phyloP scores from a whole-genome alignment of 441 rosid genomes.

The Francoa sonchifolia region DNA sequence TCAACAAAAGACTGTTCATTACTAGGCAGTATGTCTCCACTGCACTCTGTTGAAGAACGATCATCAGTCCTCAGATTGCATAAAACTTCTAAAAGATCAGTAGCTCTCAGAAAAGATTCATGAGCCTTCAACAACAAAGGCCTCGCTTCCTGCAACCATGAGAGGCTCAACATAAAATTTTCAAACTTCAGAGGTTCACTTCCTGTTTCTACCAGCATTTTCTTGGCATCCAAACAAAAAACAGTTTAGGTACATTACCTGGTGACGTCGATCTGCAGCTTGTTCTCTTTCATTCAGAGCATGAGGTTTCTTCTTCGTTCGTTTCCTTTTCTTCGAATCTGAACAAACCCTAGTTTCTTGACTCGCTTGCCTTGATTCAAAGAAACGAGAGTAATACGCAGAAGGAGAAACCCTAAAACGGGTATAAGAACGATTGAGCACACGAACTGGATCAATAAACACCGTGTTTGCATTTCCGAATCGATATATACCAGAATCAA shows the following conservation, averaged over 20 bases:
- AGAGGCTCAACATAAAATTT: not conserved
- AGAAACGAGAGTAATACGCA: constrained; percentile 62
- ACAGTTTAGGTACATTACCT: constrained; percentile 22
- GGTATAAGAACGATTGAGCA: constrained; percentile 45
- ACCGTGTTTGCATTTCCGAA: constrained; percentile 29
- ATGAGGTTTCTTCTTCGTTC: constrained; percentile 29
- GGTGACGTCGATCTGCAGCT: constrained; percentile 60
- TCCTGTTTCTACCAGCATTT: not conserved
- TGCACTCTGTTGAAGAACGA: constrained; percentile 15
- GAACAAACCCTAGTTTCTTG: constrained; percentile 11
- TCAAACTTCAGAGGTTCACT: not conserved
- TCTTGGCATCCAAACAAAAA: constrained; percentile 1
- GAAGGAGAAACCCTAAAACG: constrained; percentile 49
- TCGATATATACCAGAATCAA: constrained; percentile 44
- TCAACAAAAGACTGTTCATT: constrained; percentile 37
- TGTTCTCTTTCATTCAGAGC: constrained; percentile 43
- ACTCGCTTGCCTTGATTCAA: constrained; percentile 21
- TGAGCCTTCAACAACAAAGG: constrained; percentile 39
- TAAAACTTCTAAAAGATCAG: constrained; percentile 32
- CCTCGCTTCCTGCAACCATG: constrained; percentile 37
- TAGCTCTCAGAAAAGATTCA: constrained; percentile 29
- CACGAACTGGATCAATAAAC: constrained; percentile 67
- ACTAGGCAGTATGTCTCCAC: not conserved
- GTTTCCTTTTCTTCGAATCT: constrained; percentile 43
- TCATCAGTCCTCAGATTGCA: constrained; percentile 26